Conservation (phyloP, 257 asterid genomes). For the Anisodus acutangulus region DNA sequence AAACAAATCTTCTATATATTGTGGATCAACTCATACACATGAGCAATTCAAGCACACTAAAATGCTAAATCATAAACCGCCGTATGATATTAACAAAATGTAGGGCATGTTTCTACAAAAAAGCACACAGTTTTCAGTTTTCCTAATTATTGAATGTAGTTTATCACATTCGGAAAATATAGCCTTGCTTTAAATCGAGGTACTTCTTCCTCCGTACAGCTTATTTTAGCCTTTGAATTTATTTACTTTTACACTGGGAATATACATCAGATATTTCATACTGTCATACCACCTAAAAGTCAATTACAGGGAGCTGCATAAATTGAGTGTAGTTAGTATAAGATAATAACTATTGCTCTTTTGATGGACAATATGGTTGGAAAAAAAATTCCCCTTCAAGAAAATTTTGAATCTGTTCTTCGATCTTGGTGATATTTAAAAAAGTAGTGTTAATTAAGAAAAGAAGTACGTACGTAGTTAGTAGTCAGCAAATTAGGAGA, state of each 20-base stretch:
- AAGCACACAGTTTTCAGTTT: background rate
- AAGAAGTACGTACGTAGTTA: background rate
- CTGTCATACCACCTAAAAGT: background rate
- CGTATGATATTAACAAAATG: background rate
- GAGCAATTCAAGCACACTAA: background rate
- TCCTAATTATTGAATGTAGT: background rate
- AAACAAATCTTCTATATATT: background rate
- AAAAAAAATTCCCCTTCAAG: too few species aligned
- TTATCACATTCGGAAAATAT: background rate
- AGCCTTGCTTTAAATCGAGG: background rate
- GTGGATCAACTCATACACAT: background rate
- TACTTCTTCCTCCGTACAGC: background rate
- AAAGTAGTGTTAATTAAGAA: background rate
- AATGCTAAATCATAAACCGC: background rate
- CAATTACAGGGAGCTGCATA: background rate
- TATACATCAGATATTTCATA: background rate
- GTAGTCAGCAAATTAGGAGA: too few species aligned
- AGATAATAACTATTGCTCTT: too few species aligned
- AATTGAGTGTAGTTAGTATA: too few species aligned
- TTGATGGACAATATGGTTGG: too few species aligned
- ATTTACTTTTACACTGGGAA: background rate
- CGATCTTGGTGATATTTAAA: background rate
- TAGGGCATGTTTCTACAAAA: background rate
- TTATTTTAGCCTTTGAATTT: background rate
- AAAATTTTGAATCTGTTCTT: background rate